Conservation (phyloP, 2,329 filamentous ascomycete species). For the Diaporthe destruens region DNA sequence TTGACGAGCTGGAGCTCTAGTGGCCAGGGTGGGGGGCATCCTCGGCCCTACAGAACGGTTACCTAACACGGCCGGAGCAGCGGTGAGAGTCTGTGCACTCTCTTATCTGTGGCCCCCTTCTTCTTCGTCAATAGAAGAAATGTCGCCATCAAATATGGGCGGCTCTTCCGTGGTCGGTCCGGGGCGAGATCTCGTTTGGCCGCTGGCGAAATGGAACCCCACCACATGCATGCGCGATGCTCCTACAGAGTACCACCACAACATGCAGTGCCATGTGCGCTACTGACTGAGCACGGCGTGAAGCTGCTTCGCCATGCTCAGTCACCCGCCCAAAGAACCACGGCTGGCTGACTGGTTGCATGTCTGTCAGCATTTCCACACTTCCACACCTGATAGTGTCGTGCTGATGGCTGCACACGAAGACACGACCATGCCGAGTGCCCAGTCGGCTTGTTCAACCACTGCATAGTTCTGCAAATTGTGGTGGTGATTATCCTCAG, state of each 20-base stretch:
- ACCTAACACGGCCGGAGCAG: constrained; percentile 15
- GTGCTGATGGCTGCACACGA: constrained; percentile 32
- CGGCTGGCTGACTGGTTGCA: background rate
- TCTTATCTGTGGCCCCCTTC: no score
- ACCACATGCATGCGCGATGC: constrained; percentile 18
- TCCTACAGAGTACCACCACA: background rate
- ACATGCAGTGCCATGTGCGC: background rate
- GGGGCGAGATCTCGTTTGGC: constrained; percentile 16
- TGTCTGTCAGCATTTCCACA: constrained; percentile 15
- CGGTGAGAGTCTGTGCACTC: constrained; percentile 28
- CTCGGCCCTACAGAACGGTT: constrained; percentile 29
- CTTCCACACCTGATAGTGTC: constrained; percentile 15
- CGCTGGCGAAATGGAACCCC: constrained; percentile 24
- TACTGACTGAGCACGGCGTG: background rate
- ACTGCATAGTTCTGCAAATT: constrained; percentile 5
- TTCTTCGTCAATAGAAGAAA: background rate
- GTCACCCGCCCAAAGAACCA: constrained; percentile 7
- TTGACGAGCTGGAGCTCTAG: background rate
- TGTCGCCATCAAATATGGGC: constrained; percentile 18
- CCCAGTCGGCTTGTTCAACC: constrained; percentile 17
- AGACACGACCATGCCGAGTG: constrained; percentile 20
- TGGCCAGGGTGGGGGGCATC: background rate
- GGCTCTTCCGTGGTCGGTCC: constrained; percentile 25
- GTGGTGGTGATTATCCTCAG: constrained; percentile 3
- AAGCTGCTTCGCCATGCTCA: constrained; percentile 7